Base-by-base conservation (phyloP, 495 filamentous ascomycete genomes). In the Daldinia bambusicola region DNA sequence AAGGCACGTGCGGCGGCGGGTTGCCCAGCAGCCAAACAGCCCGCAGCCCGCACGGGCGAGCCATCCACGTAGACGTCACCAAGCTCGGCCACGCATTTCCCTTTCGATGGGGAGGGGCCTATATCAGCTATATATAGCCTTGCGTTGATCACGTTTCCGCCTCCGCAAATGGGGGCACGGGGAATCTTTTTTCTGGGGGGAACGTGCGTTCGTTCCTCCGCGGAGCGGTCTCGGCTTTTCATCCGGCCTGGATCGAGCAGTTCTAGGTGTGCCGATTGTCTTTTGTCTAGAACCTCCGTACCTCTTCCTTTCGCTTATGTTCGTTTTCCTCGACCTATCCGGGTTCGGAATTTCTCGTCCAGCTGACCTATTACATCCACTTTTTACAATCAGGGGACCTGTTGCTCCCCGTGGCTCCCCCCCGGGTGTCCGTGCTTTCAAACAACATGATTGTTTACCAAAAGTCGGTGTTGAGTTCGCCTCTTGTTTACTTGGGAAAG, bases 121-220 rank as follows among this genome's bases (percentile, higher is more conserved):
- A 55, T 63, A 55, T 63, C 53, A 63, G 55, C n/a, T n/a, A 26
- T 26, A 26, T 1, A 3, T 26, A 26, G 26, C 26, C 55, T 20
- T 36, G 60, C 38, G 45, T 63, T 53, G 41, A 36, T 52, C 60
- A 36, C 31, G 34, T 48, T 20, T 20, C 45, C 45, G 60, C 45
- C 60, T 62, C 50, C 16, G 61, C 61, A 50, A 63, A 63, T 63
- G 50, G 41, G 50, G 50, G 1, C 55, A 55, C 36, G 41, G 50
- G 50, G 6, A 30, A 20, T 38, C 18, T 38, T 3, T 1, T 26
- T 26, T 26, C 3, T 26, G 26, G 26, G 26, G 32, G 36, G 55
- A 18, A 57, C 52, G 32, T 36, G 55, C 32, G 36, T 13, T 26
- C 26, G 26, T 3, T 26, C 18, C 36, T 38, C 36, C 18, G 32